phyloP scores from a whole-genome alignment of 306 rosid genomes.

The Bauhinia variegata region DNA sequence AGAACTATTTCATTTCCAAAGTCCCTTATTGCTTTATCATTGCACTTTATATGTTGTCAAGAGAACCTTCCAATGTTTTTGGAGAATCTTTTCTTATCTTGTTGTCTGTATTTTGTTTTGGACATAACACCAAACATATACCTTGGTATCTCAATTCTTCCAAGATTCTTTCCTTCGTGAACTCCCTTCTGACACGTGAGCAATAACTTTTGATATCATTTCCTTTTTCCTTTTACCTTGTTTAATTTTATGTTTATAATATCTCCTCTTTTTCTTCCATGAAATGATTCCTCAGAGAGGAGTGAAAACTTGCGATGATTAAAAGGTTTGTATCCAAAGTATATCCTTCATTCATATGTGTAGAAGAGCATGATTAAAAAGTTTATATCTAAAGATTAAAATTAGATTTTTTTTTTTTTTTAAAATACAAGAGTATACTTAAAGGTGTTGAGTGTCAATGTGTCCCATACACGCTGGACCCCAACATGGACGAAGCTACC shows the following conservation, averaged over 20 bases:
- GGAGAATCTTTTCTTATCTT: conserved; percentile 41
- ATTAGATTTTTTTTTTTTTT: no score
- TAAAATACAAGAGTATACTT: no score
- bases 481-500: no score
- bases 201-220: conserved; percentile 22
- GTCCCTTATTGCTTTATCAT: conserved; percentile 31
- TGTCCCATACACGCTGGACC: no score
- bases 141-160: conserved; percentile 25
- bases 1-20: conserved; percentile 1
- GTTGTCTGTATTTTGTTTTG: conserved; percentile 3
- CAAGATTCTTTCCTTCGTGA: conserved; percentile 35
- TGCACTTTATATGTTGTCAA: conserved; percentile 8
- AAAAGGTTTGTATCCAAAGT: no score
- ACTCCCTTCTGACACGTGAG: conserved; percentile 35
- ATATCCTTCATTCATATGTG: no score
- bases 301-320: no score
- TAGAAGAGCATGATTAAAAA: no score
- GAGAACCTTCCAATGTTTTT: conserved; percentile 32
- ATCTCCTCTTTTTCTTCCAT: conserved; percentile 19
- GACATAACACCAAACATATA: conserved; percentile 21
- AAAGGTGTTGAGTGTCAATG: no score
- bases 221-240: conserved; percentile 27
- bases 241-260: conserved; percentile 13
- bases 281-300: conserved; percentile 27
- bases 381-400: no score